phyloP scores from a whole-genome alignment of 306 rosid species.

The Castanea mollissima region DNA sequence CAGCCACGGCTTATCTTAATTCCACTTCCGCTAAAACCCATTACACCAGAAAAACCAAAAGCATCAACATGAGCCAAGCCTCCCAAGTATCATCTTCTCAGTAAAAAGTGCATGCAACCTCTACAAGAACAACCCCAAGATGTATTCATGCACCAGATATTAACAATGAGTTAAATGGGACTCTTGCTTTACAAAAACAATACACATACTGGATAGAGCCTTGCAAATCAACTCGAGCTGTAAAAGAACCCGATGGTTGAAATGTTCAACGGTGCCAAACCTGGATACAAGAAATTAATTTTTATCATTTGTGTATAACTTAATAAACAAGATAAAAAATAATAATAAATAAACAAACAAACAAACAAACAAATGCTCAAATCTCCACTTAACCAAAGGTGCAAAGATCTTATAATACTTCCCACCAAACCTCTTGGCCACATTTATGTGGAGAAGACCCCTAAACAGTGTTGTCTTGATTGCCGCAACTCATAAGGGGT shows the following conservation, averaged over 20 bases:
- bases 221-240: conserved; percentile 93
- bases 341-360: not conserved
- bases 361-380: not conserved
- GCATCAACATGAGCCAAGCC: conserved; percentile 90
- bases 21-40: conserved; percentile 61
- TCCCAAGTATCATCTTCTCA: conserved; percentile 95
- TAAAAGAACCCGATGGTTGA: conserved; percentile 98
- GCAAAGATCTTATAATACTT: not conserved
- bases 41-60: conserved; percentile 76
- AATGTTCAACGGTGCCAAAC: conserved; percentile 94
- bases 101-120: conserved; percentile 93
- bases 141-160: conserved; percentile 20
- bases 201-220: conserved; percentile 74
- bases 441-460: too few species aligned
- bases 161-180: conserved; percentile 1
- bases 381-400: not conserved
- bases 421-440: too few species aligned
- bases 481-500: too few species aligned
- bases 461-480: too few species aligned
- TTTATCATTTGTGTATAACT: not conserved
- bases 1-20: conserved; percentile 94
- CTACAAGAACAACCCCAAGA: conserved; percentile 48
- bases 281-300: conserved; percentile 40
- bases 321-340: not conserved
- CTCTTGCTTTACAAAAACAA: conserved; percentile 19